These are phyloP conservation scores for Peronospora destructor DNA, from an alignment of 352 stramenopile genomes.

Conservation along the genomic window DNA sequence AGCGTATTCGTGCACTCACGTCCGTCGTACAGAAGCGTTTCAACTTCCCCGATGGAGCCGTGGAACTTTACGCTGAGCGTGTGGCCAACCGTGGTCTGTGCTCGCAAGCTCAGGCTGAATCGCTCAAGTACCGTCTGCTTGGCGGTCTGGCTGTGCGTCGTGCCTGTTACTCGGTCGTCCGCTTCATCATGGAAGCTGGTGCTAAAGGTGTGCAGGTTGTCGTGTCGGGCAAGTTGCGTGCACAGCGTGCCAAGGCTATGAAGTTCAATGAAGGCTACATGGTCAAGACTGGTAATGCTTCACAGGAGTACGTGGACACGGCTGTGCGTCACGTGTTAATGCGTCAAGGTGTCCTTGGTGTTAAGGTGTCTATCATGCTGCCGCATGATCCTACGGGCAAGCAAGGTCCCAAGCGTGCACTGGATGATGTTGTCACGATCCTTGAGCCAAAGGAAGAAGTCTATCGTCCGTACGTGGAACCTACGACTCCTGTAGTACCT, in stretches of 20 bases:
- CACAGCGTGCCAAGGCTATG: slow-evolving; percentile 99
- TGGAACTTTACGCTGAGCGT: slow-evolving; percentile 98
- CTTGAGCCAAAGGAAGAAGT: slow-evolving; percentile 97
- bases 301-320: slow-evolving; percentile 97
- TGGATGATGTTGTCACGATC: slow-evolving; percentile 99
- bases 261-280: slow-evolving; percentile 99
- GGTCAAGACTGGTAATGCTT: slow-evolving; percentile 99
- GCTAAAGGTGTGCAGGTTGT: slow-evolving; percentile 99
- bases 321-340: slow-evolving; percentile 98
- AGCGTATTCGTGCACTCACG: slow-evolving; percentile 98
- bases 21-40: slow-evolving; percentile 99
- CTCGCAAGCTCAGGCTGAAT: slow-evolving; percentile 97
- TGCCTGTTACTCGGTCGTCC: slow-evolving; percentile 98
- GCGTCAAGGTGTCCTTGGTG: slow-evolving; percentile 98
- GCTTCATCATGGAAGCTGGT: slow-evolving; percentile 98
- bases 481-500: slow-evolving; percentile 45
- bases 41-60: slow-evolving; percentile 90
- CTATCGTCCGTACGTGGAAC: slow-evolving; percentile 78
- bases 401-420: slow-evolving; percentile 94
- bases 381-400: slow-evolving; percentile 96
- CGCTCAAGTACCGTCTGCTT: slow-evolving; percentile 99
- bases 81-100: slow-evolving; percentile 98
- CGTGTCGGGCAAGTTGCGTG: slow-evolving; percentile 98
- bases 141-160: slow-evolving; percentile 96
- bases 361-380: slow-evolving; percentile 99